These are phyloP conservation scores for Aureobasidium namibiae DNA, from an alignment of 2,329 filamentous ascomycete genomes.

Conservation along the genomic window DNA sequence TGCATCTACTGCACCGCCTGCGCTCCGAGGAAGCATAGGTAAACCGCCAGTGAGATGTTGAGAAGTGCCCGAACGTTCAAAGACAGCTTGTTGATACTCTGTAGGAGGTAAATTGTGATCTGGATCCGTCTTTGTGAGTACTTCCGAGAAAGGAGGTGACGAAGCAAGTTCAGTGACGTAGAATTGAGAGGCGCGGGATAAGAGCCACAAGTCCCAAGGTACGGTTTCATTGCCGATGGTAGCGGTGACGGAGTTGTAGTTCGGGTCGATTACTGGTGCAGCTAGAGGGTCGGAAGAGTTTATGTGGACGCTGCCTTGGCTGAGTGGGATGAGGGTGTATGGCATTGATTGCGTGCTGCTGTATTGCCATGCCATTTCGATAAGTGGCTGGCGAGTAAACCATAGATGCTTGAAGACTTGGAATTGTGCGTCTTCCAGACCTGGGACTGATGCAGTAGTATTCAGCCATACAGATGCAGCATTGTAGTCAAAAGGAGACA, in stretches of 20 bases:
- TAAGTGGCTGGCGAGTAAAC: slow-evolving; percentile 12
- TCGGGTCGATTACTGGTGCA: slow-evolving; percentile 25
- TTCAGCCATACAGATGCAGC: slow-evolving; percentile 13
- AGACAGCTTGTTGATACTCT: neutral
- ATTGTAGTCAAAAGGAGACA: slow-evolving; percentile 6
- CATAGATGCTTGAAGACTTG: slow-evolving; percentile 14
- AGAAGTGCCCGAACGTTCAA: neutral
- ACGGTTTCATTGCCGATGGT: neutral
- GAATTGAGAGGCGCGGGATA: neutral
- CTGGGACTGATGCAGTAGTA: neutral
- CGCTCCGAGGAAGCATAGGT: slow-evolving; percentile 23
- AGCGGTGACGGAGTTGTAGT: slow-evolving; percentile 2
- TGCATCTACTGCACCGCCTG: slow-evolving; percentile 28
- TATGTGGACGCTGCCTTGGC: slow-evolving; percentile 13
- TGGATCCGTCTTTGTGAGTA: neutral
- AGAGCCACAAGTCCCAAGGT: neutral
- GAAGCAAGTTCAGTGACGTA: slow-evolving; percentile 1
- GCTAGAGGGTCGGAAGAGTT: slow-evolving; percentile 18
- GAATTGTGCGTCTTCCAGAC: slow-evolving; percentile 10
- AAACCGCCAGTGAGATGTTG: neutral
- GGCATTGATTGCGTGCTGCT: slow-evolving; percentile 13
- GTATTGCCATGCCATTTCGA: slow-evolving; percentile 16
- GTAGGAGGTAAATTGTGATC: neutral
- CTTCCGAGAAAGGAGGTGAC: neutral
- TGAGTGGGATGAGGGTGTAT: slow-evolving; percentile 12